Conservation (phyloP, 2,329 filamentous ascomycete species). For the Aspergillus carbonarius region DNA sequence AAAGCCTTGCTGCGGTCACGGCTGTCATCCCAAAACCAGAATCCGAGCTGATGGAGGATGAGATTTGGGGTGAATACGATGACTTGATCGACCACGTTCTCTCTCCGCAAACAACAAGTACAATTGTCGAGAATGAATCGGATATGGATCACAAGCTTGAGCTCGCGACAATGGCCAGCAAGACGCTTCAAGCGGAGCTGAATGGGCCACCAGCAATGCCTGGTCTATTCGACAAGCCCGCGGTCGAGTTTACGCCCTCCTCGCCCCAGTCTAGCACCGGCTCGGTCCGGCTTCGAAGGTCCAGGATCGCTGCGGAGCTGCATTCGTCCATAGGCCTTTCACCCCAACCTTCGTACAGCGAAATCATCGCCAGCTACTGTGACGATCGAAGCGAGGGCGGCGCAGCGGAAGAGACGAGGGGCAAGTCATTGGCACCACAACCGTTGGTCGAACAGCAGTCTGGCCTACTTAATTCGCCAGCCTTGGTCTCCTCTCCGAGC, state of each 20-base stretch:
- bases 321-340: constrained; percentile 51
- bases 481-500: constrained; percentile 21
- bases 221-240: constrained; percentile 25
- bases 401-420: constrained; percentile 20
- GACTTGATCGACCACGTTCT: constrained; percentile 75
- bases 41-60: constrained; percentile 71
- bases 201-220: constrained; percentile 19
- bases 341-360: constrained; percentile 54
- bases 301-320: constrained; percentile 51
- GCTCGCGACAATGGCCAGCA: constrained; percentile 40
- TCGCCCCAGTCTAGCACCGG: constrained; percentile 29
- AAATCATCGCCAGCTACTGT: constrained; percentile 54
- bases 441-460: constrained; percentile 26
- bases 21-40: constrained; percentile 64
- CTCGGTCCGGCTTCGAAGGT: constrained; percentile 49
- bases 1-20: constrained; percentile 61
- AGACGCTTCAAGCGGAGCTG: constrained; percentile 38
- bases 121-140: constrained; percentile 15
- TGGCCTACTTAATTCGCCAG: constrained; percentile 28
- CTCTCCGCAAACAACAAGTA: constrained; percentile 41
- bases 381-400: constrained; percentile 28
- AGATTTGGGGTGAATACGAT: constrained; percentile 93
- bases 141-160: constrained; percentile 33
- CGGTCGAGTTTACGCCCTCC: constrained; percentile 22
- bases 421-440: constrained; percentile 19